A percentile compares a stretch with the other conserved stretches of the same genome.
Conservation (phyloP, 495 filamentous ascomycete genomes). For the Aspergillus ostianus region DNA sequence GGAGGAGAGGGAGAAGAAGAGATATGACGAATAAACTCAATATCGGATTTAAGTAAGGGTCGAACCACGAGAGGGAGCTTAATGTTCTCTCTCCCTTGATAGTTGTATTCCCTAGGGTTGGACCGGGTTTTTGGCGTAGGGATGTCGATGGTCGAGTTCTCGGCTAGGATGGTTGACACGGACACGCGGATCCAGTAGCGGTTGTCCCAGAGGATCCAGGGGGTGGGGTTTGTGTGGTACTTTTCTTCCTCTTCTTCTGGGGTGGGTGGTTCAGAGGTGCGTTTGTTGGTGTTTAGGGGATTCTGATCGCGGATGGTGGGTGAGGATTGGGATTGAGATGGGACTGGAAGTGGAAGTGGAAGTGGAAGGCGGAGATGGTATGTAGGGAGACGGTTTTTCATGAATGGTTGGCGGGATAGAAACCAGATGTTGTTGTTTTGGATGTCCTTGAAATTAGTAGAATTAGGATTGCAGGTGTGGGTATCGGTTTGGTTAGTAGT, state of each 20-base stretch:
- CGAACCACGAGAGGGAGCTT: neutral
- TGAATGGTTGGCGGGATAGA: slow-evolving; percentile 52
- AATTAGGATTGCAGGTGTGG: neutral
- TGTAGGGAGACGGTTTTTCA: slow-evolving; percentile 24
- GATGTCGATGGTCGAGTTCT: slow-evolving; percentile 27
- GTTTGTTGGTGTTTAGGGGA: neutral
- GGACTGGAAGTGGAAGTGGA: slow-evolving; percentile 3
- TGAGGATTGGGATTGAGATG: too few species aligned
- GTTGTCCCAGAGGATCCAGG: slow-evolving; percentile 66
- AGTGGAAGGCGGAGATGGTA: slow-evolving; percentile 13
- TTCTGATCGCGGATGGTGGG: too few species aligned
- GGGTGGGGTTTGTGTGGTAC: slow-evolving; percentile 4
- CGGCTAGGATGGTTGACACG: neutral
- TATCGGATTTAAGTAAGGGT: neutral
- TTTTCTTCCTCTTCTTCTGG: neutral
- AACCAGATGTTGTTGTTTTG: slow-evolving; percentile 37
- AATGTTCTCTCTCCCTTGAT: neutral
- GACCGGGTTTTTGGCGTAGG: neutral
- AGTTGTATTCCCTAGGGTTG: too few species aligned
- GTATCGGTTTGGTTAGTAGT: neutral
- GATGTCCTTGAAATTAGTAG: slow-evolving; percentile 1
- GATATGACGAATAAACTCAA: neutral
- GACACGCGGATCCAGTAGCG: slow-evolving; percentile 75
- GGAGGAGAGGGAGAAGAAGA: neutral
- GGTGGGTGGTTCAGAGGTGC: neutral